Evolutionary conservation across 2,329 filamentous ascomycete genomes (phyloP), one percentile per base, ranked within the genome.

Genomic region (Neopestalotiopsis sp.): DNA sequence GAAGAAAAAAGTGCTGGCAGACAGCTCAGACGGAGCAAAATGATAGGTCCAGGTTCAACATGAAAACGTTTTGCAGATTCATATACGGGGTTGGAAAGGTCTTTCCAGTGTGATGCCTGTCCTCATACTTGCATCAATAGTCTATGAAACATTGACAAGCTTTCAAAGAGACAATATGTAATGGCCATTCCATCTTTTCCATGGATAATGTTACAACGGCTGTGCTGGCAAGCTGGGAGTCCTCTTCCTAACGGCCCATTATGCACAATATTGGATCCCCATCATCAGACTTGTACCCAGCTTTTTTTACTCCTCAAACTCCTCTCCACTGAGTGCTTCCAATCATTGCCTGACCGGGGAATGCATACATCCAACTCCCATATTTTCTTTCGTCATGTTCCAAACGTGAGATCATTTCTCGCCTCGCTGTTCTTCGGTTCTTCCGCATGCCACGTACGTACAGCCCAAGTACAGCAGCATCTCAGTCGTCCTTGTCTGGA

Each of bases 401-500:
- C 34, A 64, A 24, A 45, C 20, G 17, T 30, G n/a, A 38, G 30
- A 17, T 12, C 59, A 62, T 32, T 40, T 52, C 20, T 52, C n/a
- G 45, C 67, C 62, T 40, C 49, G 57, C 38, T 61, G 34, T 4
- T 61, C 34, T 34, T 12, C 45, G 45, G 45, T 49, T 28, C 24
- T 28, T 28, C 24, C 24, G 24, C 30, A 38, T 52, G 45, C 40
- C 34, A 7, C 34, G 34, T 38, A 38, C 34, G 34, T 10, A 38
- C 10, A 38, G 34, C 6, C 2, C 6, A 7, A 38, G 34, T 38
- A 38, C 6, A 30, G 52, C 20, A 32, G 34, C 14, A 65, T 57
- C 34, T 76, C 75, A 90, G 68, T 90, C 88, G 69, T 90, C 88
- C 81, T 88, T 89, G 71, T 89, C 87, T 10, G 83, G 82, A 73